Base-by-base conservation (phyloP, 768 basidiomycete genomes). In the Gyrodon lividus region DNA sequence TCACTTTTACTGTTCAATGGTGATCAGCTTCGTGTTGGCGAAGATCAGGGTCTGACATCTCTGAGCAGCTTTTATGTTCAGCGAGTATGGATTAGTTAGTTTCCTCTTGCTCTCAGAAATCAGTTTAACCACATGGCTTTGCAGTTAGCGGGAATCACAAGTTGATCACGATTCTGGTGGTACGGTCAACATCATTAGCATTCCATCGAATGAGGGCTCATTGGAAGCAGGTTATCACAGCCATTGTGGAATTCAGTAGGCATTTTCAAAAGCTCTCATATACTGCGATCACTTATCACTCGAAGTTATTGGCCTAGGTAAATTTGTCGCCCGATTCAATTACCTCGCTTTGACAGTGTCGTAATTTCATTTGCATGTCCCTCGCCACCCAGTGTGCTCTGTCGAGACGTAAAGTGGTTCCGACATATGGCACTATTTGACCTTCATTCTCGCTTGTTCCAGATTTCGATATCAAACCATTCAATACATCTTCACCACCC, bases 11-110 rank as follows among this genome's bases (percentile, higher is more conserved):
- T 20, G 40, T 52, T 42, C 48, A 51, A 50, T 50, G 51, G 51
- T 51, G 20, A 51, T 17, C 34, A n/a, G 2, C 19, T 7, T 35
- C 14, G 6, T 3, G n/a, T 31, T 50, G 14, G 35, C 5, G 23
- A 23, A 16, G 28, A 20, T 31, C 13, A 13, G 20, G 31, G 5
- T 33, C 51, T 50, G 39, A 52, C 31, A 39, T 7, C 24, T 20
- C 24, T 22, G 26, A 23, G 12, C 33, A 52, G 51, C 23, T 52
- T 50, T 33, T 43, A 42, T 51, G 40, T 23, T 37, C 51, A 50
- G 20, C 51, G 51, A 30, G 48, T 42, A n/a, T 51, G 51, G 51
- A 51, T 52, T 7, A 16, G 48, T 52, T 30, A 52, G 51, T 23
- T 33, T 7, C n/a, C 34, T 34, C 34, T 4, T 7, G 16, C 17